A percentile compares a stretch with the other conserved stretches of the same genome.
phyloP scores from a whole-genome alignment of 192 early-diverging fungal genomes.

The Coemansia sp. region DNA sequence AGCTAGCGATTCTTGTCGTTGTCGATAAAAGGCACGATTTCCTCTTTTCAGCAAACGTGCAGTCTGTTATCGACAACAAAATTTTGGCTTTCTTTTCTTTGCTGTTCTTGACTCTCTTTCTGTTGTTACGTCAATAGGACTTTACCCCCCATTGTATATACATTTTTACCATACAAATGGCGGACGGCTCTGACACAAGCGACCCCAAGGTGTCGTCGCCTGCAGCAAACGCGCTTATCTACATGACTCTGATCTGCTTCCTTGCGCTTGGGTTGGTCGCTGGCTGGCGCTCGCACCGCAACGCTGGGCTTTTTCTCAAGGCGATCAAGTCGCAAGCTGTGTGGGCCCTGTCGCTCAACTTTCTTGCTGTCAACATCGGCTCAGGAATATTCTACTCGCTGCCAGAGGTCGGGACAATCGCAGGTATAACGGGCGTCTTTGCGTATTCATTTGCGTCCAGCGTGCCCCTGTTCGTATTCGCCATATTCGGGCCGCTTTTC shows the following conservation, averaged over 20 bases:
- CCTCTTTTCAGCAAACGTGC: no score
- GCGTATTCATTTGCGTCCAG: conserved; percentile 65
- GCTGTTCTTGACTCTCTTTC: neutral
- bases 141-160: no score
- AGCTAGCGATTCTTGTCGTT: no score
- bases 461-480: conserved; percentile 61
- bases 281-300: conserved; percentile 54
- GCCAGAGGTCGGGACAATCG: conserved; percentile 63
- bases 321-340: conserved; percentile 56
- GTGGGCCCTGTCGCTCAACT: conserved; percentile 54
- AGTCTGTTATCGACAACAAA: no score
- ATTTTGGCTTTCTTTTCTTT: neutral
- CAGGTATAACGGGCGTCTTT: conserved; percentile 65
- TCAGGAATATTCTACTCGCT: conserved; percentile 66
- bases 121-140: neutral
- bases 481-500: conserved; percentile 60
- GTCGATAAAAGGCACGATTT: no score
- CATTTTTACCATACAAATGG: conserved; percentile 11
- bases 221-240: conserved; percentile 57
- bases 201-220: conserved; percentile 43
- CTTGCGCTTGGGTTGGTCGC: conserved; percentile 56
- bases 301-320: conserved; percentile 57
- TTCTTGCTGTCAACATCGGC: conserved; percentile 58
- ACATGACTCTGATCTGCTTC: conserved; percentile 56
- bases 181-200: conserved; percentile 8